Base-by-base conservation (phyloP, 1,139 yeast genomes). In the Sugiyamaella japonica region DNA sequence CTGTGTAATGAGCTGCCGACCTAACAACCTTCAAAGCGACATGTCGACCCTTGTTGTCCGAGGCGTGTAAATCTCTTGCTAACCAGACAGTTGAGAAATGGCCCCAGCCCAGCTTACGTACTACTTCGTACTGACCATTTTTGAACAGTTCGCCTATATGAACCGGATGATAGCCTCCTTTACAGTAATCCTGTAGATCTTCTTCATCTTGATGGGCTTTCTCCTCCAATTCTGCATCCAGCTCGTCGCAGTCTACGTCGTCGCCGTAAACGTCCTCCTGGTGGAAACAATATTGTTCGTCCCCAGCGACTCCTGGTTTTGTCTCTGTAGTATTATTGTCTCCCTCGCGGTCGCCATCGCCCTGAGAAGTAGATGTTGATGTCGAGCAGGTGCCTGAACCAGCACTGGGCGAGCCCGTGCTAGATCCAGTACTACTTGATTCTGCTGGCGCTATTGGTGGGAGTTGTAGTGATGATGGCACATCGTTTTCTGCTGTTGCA, bases 41-140 rank as follows among this genome's bases (percentile, higher is more conserved):
- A 66, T 85, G 89, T 48, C 76, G 74, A 54, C 79, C 75, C 46
- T 58, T 49, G 17, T 44, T 34, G n/a, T 23, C 49, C 7, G 41
- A 23, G 3, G 53, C 56, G n/a, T 48, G 32, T 13, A 57, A 53
- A 56, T 86, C 93, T 57, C 76, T 80, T 7, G 95, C 93, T 28
- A 89, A 75, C 96, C 96, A 89, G 34, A 89, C 96, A 1, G 96
- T 88, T 34, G 90, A 83, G 66, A 89, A 89, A 69, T 89, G 95
- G 45, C 96, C 96, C 95, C 96, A 88, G 7, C 96, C 96, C 4
- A 89, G 75, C 68, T 89, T 89, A 57, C 96, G 78, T 16, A 86
- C 83, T 47, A 89, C 72, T 3, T 81, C 77, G 69, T 89, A 89
- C 45, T 80, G 73, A 20, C 81, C 81, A 52, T 84, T 75, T 58